Evolutionary conservation across 2,329 filamentous ascomycete species (phyloP).

Genomic region (Penicillium hordei): DNA sequence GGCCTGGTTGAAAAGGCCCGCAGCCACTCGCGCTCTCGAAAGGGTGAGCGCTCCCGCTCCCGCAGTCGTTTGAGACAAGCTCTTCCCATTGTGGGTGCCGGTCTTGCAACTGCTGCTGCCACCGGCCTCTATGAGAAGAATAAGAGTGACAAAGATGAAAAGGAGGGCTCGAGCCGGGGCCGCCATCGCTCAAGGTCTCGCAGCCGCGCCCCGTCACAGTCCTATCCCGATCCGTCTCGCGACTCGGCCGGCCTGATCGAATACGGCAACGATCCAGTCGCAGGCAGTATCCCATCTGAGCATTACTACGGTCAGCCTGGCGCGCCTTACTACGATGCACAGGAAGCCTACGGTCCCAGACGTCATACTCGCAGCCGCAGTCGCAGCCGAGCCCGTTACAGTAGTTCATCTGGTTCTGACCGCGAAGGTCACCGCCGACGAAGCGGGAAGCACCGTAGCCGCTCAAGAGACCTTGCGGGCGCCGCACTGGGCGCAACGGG

Average conservation of each 20-base stretch:
- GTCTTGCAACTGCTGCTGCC: conserved; percentile 60
- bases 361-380: conserved; percentile 50
- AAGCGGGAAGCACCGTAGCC: conserved; percentile 40
- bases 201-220: conserved; percentile 41
- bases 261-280: conserved; percentile 63
- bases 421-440: conserved; percentile 33
- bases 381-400: conserved; percentile 31
- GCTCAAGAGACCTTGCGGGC: conserved; percentile 50
- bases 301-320: conserved; percentile 48
- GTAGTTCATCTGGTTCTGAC: conserved; percentile 42
- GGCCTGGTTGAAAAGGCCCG: conserved; percentile 60
- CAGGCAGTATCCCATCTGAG: conserved; percentile 52
- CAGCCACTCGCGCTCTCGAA: conserved; percentile 57
- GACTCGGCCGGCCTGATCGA: conserved; percentile 59
- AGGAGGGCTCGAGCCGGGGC: conserved; percentile 43
- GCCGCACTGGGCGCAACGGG: conserved; percentile 59
- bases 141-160: conserved; percentile 59
- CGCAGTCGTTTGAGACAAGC: conserved; percentile 57
- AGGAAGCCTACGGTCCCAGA: conserved; percentile 43
- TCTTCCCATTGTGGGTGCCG: conserved; percentile 61
- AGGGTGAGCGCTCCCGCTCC: conserved; percentile 52
- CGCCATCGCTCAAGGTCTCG: conserved; percentile 50
- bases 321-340: conserved; percentile 43
- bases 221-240: conserved; percentile 41
- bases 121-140: conserved; percentile 64